phyloP scores from a whole-genome alignment of 768 basidiomycete genomes.

The Mycena galericulata region DNA sequence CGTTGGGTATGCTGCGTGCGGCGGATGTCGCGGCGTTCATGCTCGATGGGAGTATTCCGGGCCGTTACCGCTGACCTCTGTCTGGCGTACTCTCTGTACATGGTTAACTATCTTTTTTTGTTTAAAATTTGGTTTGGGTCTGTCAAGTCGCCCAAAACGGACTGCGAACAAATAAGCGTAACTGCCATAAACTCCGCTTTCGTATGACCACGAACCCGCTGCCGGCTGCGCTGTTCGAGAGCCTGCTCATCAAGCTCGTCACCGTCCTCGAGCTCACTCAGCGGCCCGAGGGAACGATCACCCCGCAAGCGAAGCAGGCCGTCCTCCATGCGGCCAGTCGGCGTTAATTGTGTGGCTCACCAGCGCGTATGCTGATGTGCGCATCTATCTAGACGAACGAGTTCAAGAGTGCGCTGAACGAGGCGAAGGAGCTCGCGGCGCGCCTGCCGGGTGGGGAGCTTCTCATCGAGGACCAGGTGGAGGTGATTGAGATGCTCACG shows the following conservation, averaged over 20 bases:
- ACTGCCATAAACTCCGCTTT: not conserved
- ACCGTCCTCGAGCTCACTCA: slow-evolving; percentile 71
- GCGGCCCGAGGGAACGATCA: slow-evolving; percentile 63
- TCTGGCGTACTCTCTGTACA: not conserved
- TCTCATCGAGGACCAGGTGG: slow-evolving; percentile 73
- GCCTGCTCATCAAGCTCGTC: slow-evolving; percentile 70
- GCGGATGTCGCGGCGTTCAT: slow-evolving; percentile 22
- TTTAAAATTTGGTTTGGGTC: too few species aligned
- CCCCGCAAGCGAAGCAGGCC: slow-evolving; percentile 72
- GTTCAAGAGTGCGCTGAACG: slow-evolving; percentile 67
- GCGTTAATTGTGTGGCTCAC: too few species aligned
- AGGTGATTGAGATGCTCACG: slow-evolving; percentile 77
- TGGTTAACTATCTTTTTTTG: too few species aligned
- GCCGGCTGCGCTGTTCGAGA: slow-evolving; percentile 64
- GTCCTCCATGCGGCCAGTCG: slow-evolving; percentile 77
- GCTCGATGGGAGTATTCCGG: slow-evolving; percentile 1
- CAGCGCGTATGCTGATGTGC: too few species aligned
- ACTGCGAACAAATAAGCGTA: not conserved
- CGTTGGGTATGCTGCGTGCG: slow-evolving; percentile 1
- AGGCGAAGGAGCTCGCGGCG: slow-evolving; percentile 70
- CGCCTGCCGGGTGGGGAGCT: slow-evolving; percentile 81
- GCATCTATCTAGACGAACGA: slow-evolving; percentile 71
- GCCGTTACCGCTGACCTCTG: slow-evolving; percentile 12
- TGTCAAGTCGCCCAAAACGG: not conserved
- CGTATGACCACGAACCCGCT: slow-evolving; percentile 52